Evolutionary conservation across 371 early-diverging fungal genomes (phyloP).

Genomic region (Neoconidiobolus thromboides): DNA sequence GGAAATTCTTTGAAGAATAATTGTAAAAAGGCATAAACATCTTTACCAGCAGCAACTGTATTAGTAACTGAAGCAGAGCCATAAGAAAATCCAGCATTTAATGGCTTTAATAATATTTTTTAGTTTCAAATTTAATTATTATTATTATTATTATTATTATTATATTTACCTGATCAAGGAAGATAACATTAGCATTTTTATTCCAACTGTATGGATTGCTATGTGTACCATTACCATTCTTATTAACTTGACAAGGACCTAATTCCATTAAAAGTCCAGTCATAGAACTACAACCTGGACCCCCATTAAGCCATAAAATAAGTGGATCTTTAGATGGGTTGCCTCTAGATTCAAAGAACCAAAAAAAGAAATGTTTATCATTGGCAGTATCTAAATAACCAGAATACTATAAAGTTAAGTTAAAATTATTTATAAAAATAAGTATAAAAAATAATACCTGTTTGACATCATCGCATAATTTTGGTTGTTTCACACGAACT

Average conservation of each 20-base stretch:
- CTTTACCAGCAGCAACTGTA: conserved; percentile 37
- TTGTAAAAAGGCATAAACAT: conserved; percentile 59
- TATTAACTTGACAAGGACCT: conserved; percentile 47
- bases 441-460: conserved; percentile 21
- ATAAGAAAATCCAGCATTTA: conserved; percentile 57
- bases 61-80: conserved; percentile 26
- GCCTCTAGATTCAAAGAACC: conserved; percentile 56
- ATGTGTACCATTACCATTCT: conserved; percentile 28
- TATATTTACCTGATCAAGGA: conserved; percentile 42
- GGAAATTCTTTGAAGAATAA: conserved; percentile 35
- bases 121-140: no score
- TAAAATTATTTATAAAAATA: no score
- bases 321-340: conserved; percentile 43
- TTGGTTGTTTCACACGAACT: conserved; percentile 42
- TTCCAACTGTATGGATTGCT: conserved; percentile 46
- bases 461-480: conserved; percentile 54
- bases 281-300: conserved; percentile 62
- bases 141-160: no score
- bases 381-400: conserved; percentile 53
- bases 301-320: conserved; percentile 55
- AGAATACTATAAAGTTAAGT: conserved; percentile 21
- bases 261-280: conserved; percentile 59
- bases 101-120: conserved; percentile 18
- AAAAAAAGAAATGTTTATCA: conserved; percentile 42
- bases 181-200: conserved; percentile 49